Evolutionary conservation across 257 asterid genomes (phyloP).

Genomic region (Penstemon eatonii): DNA sequence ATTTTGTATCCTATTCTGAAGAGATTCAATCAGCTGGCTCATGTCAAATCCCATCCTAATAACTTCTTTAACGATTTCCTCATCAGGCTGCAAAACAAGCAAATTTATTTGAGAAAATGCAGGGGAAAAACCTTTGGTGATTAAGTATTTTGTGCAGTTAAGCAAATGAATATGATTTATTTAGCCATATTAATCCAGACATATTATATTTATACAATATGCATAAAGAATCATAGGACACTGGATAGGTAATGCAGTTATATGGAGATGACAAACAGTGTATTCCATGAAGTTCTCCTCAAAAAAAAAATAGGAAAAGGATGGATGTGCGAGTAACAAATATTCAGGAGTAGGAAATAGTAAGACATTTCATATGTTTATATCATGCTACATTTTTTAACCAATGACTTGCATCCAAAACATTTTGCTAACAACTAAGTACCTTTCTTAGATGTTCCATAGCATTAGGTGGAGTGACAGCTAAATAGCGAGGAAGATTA

Average conservation of each 20-base stretch:
- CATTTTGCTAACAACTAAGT: constrained; percentile 7
- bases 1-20: constrained; percentile 79
- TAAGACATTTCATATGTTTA: not conserved
- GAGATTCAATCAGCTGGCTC: constrained; percentile 72
- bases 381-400: constrained; percentile 15
- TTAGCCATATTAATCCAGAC: not conserved
- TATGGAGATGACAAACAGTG: not conserved
- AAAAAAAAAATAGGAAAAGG: not conserved
- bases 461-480: constrained; percentile 83
- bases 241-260: too few relatives aligned
- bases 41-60: constrained; percentile 72
- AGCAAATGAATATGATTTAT: not conserved
- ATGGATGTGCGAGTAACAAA: not conserved
- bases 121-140: constrained; percentile 9
- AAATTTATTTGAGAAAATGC: constrained; percentile 29
- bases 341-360: not conserved
- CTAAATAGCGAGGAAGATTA: constrained; percentile 86
- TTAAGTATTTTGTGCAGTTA: constrained; percentile 4
- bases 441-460: constrained; percentile 70
- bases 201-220: not conserved
- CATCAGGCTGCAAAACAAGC: constrained; percentile 73
- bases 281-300: constrained; percentile 10
- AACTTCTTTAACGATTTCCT: constrained; percentile 77
- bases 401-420: not conserved
- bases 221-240: too few relatives aligned